Conservation (phyloP, 2,329 filamentous ascomycete genomes). For the Colletotrichum chrysophilum region DNA sequence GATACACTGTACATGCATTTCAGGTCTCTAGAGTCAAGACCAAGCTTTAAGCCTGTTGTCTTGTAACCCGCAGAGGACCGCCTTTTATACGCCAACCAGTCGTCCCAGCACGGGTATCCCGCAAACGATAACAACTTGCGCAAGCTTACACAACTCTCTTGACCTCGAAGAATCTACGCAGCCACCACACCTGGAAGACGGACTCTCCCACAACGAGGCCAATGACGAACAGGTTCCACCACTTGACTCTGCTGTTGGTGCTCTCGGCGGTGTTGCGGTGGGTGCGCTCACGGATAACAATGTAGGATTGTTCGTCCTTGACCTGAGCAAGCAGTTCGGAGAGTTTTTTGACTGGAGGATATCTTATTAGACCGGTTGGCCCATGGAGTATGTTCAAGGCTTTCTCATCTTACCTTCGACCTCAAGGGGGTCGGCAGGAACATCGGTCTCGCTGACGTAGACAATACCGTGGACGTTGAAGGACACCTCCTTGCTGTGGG, state of each 20-base stretch:
- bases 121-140: background rate
- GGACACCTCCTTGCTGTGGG: slow-evolving; percentile 95
- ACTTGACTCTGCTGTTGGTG: slow-evolving; percentile 97
- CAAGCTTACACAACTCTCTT: slow-evolving; percentile 67
- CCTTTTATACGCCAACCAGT: slow-evolving; percentile 1
- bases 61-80: background rate
- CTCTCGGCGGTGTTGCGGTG: slow-evolving; percentile 99
- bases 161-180: slow-evolving; percentile 97
- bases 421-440: slow-evolving; percentile 86
- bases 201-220: slow-evolving; percentile 88
- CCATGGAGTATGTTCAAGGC: background rate
- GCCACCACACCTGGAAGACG: slow-evolving; percentile 98
- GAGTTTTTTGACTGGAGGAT: slow-evolving; percentile 72
- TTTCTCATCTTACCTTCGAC: slow-evolving; percentile 70
- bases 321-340: slow-evolving; percentile 88
- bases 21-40: background rate
- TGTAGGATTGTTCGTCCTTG: slow-evolving; percentile 98
- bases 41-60: background rate
- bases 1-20: slow-evolving; percentile 9
- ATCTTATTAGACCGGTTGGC: background rate
- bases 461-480: slow-evolving; percentile 99
- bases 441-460: slow-evolving; percentile 89
- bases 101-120: slow-evolving; percentile 7
- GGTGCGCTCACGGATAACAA: slow-evolving; percentile 91
- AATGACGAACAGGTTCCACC: slow-evolving; percentile 99